phyloP scores from a whole-genome alignment of 83 land plant species.

The Thuja plicata region DNA sequence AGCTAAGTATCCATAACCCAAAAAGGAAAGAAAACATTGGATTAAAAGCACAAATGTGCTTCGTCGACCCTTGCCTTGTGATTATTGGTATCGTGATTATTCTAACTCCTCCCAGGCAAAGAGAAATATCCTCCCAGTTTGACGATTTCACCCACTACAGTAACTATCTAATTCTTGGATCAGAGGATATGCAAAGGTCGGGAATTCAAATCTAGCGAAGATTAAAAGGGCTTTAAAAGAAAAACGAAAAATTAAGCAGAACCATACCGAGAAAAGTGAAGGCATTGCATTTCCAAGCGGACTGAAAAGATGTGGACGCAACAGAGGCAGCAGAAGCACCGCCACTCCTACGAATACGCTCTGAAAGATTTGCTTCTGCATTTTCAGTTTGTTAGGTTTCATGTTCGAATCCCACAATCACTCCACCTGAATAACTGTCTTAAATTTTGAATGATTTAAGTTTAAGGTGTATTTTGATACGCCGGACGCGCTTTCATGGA shows the following conservation, averaged over 20 bases:
- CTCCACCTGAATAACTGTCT: background rate
- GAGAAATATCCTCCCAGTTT: background rate
- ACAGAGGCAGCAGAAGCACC: slow-evolving; percentile 47
- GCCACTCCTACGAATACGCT: slow-evolving; percentile 32
- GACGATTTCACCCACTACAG: background rate
- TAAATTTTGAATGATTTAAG: background rate
- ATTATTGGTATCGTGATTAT: background rate
- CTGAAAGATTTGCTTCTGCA: slow-evolving; percentile 3
- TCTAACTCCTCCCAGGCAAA: background rate
- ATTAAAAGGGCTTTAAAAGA: background rate
- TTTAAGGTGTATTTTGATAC: background rate
- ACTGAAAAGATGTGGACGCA: slow-evolving; percentile 40
- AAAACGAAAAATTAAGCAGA: background rate
- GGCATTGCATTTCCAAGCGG: slow-evolving; percentile 50
- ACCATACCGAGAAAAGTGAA: slow-evolving; percentile 53
- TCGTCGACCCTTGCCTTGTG: background rate
- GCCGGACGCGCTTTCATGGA: background rate
- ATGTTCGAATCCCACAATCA: background rate
- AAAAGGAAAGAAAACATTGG: background rate
- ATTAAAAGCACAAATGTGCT: too few relatives aligned
- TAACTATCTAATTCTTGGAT: background rate
- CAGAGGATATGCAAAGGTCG: background rate
- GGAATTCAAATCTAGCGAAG: background rate
- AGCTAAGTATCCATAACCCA: background rate
- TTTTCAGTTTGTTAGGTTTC: background rate